phyloP scores from a whole-genome alignment of 169 alveolate species.

The Cryptosporidium baileyi region DNA sequence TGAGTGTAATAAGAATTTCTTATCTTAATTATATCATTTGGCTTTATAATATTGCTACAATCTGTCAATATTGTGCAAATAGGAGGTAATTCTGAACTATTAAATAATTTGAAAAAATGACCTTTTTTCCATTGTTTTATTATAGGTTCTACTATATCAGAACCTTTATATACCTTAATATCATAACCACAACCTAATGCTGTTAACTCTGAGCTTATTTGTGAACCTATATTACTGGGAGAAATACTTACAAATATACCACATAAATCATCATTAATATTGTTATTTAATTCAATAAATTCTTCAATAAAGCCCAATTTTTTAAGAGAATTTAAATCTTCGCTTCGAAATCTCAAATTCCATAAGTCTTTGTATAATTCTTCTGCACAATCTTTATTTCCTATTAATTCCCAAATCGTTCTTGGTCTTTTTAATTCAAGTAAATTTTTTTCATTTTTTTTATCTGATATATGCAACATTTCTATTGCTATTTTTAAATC shows the following conservation, averaged over 20 bases:
- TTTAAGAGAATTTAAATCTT: not conserved
- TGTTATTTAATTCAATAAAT: not conserved
- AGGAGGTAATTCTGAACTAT: constrained; percentile 2
- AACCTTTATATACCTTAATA: constrained; percentile 22
- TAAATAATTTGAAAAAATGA: constrained; percentile 32
- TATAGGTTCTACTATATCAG: constrained; percentile 63
- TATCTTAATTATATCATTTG: constrained; percentile 23
- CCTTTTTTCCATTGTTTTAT: constrained; percentile 68
- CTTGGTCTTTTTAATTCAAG: constrained; percentile 21
- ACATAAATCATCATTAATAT: not conserved
- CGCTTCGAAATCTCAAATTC: constrained; percentile 31
- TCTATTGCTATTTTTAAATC: constrained; percentile 21
- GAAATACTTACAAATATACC: constrained; percentile 19
- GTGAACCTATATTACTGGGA: constrained; percentile 55
- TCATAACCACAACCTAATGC: constrained; percentile 65
- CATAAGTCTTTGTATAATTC: constrained; percentile 31
- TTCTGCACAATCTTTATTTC: constrained; percentile 48
- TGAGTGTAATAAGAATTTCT: constrained; percentile 7
- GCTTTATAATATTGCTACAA: constrained; percentile 47
- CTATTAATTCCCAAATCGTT: constrained; percentile 47
- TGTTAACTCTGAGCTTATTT: constrained; percentile 28
- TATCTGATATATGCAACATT: not conserved
- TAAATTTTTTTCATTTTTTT: not conserved
- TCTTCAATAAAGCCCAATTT: not conserved
- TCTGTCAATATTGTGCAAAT: constrained; percentile 65